Base-by-base conservation (phyloP, 2,329 filamentous ascomycete genomes). In the Pleoardoris graminearum region DNA sequence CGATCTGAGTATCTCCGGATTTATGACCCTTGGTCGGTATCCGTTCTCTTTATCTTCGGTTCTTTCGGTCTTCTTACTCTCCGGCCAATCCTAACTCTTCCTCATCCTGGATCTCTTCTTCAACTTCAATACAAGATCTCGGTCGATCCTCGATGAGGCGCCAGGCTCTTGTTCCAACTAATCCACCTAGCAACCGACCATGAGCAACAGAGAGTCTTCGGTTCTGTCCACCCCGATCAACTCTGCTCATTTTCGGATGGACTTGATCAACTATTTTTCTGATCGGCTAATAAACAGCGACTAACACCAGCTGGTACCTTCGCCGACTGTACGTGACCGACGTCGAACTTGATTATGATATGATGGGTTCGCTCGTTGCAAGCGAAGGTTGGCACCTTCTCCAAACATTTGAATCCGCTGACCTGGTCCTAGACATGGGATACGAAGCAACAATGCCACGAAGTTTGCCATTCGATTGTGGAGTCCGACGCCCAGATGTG, bases 91-190 rank as follows among this genome's bases (percentile, higher is more conserved):
- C 14, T 8, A 4, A 17, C 10, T 48, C 21, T 39, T 36, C 4
- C 8, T 14, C 33, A 36, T 12, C 8, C 4, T 16, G 44, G 22
- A 16, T 27, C 14, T 41, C n/a, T 36, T 14, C n/a, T 8, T 30
- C 25, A 16, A 22, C 30, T 30, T 25, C 32, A 43, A 38, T 32
- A 54, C 37, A 10, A 4, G 21, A 27, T 19, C 50, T 19, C 29
- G 43, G 48, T 54, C 47, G 48, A 48, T 33, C 35, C 48, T 51
- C 52, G 48, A 51, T 51, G 43, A 51, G 48, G 52, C 48, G 37
- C 48, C 37, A n/a, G 30, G 30, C 32, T 11, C 19, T 16, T 23
- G 43, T 48, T 23, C 44, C 22, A 27, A 29, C 37, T 54, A 51
- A 48, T 33, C n/a, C 12, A 11, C n/a, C 35, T 14, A 6, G 14